These are phyloP conservation scores for Citropsis articulata DNA, from an alignment of 345 rosid species.

Conservation along the genomic window DNA sequence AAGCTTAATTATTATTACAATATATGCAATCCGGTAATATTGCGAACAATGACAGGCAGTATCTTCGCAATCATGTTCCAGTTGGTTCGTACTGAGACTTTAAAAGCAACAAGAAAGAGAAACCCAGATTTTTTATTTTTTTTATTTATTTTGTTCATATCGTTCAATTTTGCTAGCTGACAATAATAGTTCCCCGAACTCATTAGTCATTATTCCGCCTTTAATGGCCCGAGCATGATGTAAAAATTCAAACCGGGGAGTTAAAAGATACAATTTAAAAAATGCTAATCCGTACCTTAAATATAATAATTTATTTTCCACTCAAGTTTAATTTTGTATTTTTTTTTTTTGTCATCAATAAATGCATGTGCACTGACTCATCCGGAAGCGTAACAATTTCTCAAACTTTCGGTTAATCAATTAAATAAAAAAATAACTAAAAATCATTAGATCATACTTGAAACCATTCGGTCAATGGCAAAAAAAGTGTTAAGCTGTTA, in stretches of 20 bases:
- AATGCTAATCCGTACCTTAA: too few relatives aligned
- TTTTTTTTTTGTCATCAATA: too few relatives aligned
- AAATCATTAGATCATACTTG: too few relatives aligned
- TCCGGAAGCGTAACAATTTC: too few relatives aligned
- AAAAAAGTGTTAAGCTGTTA: too few relatives aligned
- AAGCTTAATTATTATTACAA: neutral
- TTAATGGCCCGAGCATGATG: neutral
- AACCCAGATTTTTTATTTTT: neutral
- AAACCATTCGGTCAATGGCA: too few relatives aligned
- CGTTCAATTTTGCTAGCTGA: conserved; percentile 6
- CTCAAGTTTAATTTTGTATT: neutral
- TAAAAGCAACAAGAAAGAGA: neutral
- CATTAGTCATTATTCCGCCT: neutral
- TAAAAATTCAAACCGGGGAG: neutral
- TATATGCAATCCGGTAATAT: neutral
- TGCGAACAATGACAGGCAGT: neutral
- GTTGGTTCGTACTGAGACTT: conserved; percentile 2
- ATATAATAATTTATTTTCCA: too few relatives aligned
- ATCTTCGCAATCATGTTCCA: conserved; percentile 6
- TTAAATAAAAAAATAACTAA: too few relatives aligned
- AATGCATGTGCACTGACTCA: too few relatives aligned
- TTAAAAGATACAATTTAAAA: neutral
- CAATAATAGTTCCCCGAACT: neutral
- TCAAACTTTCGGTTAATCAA: too few relatives aligned
- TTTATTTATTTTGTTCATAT: neutral